Conservation (phyloP, 805 yeast species). For the Nakazawaea ambrosiae region DNA sequence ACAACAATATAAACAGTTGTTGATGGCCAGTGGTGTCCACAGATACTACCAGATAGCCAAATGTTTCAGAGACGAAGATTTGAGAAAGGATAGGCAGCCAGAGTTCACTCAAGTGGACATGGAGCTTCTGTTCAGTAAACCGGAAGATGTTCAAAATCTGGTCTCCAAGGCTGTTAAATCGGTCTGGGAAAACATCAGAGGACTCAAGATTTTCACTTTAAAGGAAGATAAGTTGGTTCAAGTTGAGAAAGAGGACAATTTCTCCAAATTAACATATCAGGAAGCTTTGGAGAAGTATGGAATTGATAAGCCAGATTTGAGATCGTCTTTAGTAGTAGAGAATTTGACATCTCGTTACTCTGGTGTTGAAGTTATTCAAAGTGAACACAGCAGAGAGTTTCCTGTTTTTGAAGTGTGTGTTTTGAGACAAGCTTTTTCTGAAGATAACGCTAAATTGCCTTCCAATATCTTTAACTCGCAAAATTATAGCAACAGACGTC, state of each 20-base stretch:
- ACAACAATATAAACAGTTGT: conserved; percentile 90
- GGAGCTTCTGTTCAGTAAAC: conserved; percentile 81
- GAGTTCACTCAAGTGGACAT: conserved; percentile 97
- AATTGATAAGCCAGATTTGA: conserved; percentile 89
- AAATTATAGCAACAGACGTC: conserved; percentile 51
- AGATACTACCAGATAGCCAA: conserved; percentile 86
- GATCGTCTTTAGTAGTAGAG: conserved; percentile 42
- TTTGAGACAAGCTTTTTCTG: conserved; percentile 42
- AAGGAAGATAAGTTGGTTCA: conserved; percentile 26
- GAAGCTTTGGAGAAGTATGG: conserved; percentile 75
- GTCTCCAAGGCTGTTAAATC: conserved; percentile 50
- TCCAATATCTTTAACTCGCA: conserved; percentile 28
- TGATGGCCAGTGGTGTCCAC: conserved; percentile 90
- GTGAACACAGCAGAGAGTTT: conserved; percentile 34
- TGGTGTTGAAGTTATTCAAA: conserved; percentile 22
- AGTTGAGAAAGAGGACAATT: conserved; percentile 16
- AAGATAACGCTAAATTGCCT: conserved; percentile 26
- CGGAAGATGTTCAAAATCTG: conserved; percentile 56
- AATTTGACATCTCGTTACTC: conserved; percentile 22
- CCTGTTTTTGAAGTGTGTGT: conserved; percentile 74
- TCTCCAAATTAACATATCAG: conserved; percentile 49
- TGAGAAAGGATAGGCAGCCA: conserved; percentile 92
- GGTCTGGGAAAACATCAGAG: conserved; percentile 48
- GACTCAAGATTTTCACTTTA: conserved; percentile 30
- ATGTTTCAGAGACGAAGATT: conserved; percentile 94